Percentiles rank a stretch among this genome's conserved stretches.
Evolutionary conservation across 106 monocot genomes (phyloP).

Genomic region (Dendrobium chrysotoxum): DNA sequence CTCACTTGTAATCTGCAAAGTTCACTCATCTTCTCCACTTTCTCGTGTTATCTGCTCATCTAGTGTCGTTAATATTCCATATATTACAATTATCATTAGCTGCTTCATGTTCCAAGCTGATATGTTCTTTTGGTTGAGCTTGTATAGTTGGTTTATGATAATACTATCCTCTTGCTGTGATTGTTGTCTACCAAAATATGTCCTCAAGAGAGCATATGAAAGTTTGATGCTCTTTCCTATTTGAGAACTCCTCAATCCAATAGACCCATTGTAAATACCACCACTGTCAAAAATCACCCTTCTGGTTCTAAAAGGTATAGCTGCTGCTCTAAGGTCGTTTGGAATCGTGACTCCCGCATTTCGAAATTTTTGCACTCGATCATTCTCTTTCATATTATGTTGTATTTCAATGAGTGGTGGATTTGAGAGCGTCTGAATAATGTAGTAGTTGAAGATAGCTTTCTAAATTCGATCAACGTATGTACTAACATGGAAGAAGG

Average conservation of each 20-base stretch:
- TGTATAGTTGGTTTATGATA: conserved; percentile 53
- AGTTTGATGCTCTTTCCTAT: conserved; percentile 36
- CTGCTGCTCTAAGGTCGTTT: conserved; percentile 37
- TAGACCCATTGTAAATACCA: background rate
- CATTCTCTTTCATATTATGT: conserved; percentile 43
- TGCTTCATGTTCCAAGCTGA: conserved; percentile 94
- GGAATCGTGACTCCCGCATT: conserved; percentile 61
- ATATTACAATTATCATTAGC: conserved; percentile 61
- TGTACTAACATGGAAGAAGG: conserved; percentile 81
- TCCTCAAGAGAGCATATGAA: conserved; percentile 16
- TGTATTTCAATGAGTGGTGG: conserved; percentile 50
- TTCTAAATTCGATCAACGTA: conserved; percentile 88
- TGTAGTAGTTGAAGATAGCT: conserved; percentile 77
- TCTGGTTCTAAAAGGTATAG: conserved; percentile 18
- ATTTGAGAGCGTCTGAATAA: conserved; percentile 77
- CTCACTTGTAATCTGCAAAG: conserved; percentile 56
- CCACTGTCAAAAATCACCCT: conserved; percentile 8
- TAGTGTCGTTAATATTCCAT: conserved; percentile 55
- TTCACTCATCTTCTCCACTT: conserved; percentile 42
- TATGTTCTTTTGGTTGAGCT: conserved; percentile 72
- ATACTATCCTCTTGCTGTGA: conserved; percentile 36
- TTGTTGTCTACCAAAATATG: conserved; percentile 7
- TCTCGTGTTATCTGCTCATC: conserved; percentile 42
- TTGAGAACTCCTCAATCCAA: conserved; percentile 10
- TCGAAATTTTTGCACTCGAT: conserved; percentile 54